Conservation (phyloP, 495 filamentous ascomycete species). For the Aspergillus nidulans region DNA sequence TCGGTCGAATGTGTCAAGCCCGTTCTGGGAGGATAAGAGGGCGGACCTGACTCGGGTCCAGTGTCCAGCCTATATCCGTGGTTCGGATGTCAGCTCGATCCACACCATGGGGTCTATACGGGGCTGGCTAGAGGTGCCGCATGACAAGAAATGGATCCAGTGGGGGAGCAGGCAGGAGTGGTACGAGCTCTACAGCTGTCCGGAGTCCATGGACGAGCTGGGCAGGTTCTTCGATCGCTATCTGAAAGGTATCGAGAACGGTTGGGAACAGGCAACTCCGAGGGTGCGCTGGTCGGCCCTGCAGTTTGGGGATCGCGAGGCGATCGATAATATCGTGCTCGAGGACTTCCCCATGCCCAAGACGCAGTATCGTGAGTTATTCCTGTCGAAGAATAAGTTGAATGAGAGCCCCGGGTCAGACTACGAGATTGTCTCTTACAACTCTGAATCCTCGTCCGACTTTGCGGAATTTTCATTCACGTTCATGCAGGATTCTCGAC, state of each 20-base stretch:
- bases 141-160: conserved; percentile 28
- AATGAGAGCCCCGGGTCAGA: not conserved
- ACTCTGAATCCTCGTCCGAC: not conserved
- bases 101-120: conserved; percentile 38
- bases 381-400: conserved; percentile 8
- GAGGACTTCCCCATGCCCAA: conserved; percentile 25
- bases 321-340: conserved; percentile 22
- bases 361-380: not conserved
- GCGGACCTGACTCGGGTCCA: conserved; percentile 20
- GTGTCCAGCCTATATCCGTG: conserved; percentile 27
- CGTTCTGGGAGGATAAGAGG: conserved; percentile 29
- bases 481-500: conserved; percentile 20
- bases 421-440: not conserved
- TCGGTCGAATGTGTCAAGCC: conserved; percentile 15
- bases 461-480: conserved; percentile 30
- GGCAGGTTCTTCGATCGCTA: conserved; percentile 36
- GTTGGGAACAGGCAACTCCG: conserved; percentile 35
- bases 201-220: conserved; percentile 24
- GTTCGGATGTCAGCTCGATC: conserved; percentile 25
- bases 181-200: conserved; percentile 33
- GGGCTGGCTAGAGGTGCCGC: conserved; percentile 25
- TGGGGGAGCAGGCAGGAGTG: conserved; percentile 37
- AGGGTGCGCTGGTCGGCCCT: conserved; percentile 29
- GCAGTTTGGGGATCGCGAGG: conserved; percentile 22
- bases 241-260: conserved; percentile 34